phyloP scores from a whole-genome alignment of 2,329 filamentous ascomycete species.

The Aspergillus neotritici region DNA sequence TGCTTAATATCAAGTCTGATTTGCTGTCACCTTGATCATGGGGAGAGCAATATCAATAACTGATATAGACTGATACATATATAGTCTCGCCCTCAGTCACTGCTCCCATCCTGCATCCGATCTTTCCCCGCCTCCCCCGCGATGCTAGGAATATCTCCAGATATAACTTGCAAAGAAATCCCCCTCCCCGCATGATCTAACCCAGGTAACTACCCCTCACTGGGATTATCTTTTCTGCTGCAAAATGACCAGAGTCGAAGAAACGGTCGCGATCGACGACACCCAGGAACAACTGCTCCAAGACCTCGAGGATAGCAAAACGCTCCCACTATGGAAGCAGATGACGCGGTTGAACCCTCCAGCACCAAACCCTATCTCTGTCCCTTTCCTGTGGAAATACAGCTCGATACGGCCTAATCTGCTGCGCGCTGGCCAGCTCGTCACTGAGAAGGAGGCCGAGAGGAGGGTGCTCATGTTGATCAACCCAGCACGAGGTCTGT shows the following conservation, averaged over 20 bases:
- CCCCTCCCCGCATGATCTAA: no score
- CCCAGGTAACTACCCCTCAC: no score
- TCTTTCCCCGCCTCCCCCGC: slow-evolving; percentile 1
- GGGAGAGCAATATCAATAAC: not conserved
- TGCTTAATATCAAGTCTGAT: not conserved
- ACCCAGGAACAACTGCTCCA: slow-evolving; percentile 14
- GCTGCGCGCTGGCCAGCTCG: slow-evolving; percentile 31
- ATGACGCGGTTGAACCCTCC: slow-evolving; percentile 47
- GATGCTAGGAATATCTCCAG: not conserved
- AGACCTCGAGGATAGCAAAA: slow-evolving; percentile 20
- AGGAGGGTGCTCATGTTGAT: slow-evolving; percentile 39
- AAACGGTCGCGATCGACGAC: slow-evolving; percentile 5
- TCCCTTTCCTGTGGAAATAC: slow-evolving; percentile 38
- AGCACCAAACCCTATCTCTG: slow-evolving; percentile 40
- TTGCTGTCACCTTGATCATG: not conserved
- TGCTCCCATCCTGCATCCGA: not conserved
- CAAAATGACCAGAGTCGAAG: not conserved
- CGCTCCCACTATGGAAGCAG: slow-evolving; percentile 44
- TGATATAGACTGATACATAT: no score
- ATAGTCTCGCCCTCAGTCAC: no score
- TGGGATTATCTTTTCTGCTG: no score
- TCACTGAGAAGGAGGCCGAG: slow-evolving; percentile 36
- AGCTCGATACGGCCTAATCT: slow-evolving; percentile 31
- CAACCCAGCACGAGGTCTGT: slow-evolving; percentile 31
- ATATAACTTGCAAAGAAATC: not conserved